A percentile compares a stretch with the other conserved stretches of the same genome.
Evolutionary conservation across 805 yeast genomes (phyloP).

Genomic region (Zygoascus ofunaensis): DNA sequence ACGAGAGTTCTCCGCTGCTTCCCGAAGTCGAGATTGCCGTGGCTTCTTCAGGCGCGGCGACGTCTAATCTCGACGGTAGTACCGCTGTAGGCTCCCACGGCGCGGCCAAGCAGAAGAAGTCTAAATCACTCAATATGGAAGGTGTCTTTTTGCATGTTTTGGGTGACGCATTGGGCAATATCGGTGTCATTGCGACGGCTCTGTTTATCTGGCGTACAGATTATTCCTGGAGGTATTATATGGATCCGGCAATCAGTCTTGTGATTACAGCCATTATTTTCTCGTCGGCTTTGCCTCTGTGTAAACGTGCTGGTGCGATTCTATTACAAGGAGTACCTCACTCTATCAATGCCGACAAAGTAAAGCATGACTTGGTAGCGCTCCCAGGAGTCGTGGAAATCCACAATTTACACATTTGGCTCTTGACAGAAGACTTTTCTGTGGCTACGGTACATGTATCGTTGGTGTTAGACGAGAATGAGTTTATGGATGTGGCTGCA

Average conservation of each 20-base stretch:
- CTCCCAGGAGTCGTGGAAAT: slow-evolving; percentile 72
- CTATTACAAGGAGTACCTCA: slow-evolving; percentile 88
- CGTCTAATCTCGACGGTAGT: background rate
- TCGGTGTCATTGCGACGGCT: slow-evolving; percentile 88
- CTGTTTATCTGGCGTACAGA: slow-evolving; percentile 89
- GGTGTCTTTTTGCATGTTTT: slow-evolving; percentile 93
- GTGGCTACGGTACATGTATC: slow-evolving; percentile 89
- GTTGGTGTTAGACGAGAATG: slow-evolving; percentile 52
- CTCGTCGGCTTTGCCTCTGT: slow-evolving; percentile 83
- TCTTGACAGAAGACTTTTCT: slow-evolving; percentile 73
- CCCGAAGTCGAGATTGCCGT: slow-evolving; percentile 4
- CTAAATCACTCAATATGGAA: slow-evolving; percentile 85
- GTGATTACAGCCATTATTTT: slow-evolving; percentile 82
- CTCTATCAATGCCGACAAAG: slow-evolving; percentile 65
- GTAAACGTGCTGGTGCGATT: slow-evolving; percentile 77
- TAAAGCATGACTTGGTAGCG: slow-evolving; percentile 55
- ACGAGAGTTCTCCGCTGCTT: background rate
- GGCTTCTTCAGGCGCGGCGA: slow-evolving; percentile 1
- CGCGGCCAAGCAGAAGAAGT: slow-evolving; percentile 20
- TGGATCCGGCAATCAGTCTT: slow-evolving; percentile 81
- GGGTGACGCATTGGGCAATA: slow-evolving; percentile 93
- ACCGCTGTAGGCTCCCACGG: slow-evolving; percentile 15
- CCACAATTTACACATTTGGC: slow-evolving; percentile 97
- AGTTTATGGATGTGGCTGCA: slow-evolving; percentile 61
- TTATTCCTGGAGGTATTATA: slow-evolving; percentile 74